A percentile compares a stretch with the other conserved stretches of the same genome.
Evolutionary conservation across 306 rosid species (phyloP).

Genomic region (Clitoria ternatea): DNA sequence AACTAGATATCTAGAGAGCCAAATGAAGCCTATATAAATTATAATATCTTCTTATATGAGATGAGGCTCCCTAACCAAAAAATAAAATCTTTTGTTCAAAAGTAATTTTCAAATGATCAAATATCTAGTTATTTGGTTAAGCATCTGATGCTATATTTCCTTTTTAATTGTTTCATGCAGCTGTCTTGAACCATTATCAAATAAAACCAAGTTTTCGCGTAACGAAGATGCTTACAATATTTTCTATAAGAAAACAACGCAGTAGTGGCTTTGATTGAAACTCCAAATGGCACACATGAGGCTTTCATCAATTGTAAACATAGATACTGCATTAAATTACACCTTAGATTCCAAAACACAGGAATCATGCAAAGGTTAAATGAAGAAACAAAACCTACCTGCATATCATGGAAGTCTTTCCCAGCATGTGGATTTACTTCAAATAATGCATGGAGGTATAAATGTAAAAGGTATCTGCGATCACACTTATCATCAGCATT

Average conservation of each 20-base stretch:
- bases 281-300: background rate
- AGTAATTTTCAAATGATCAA: background rate
- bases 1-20: background rate
- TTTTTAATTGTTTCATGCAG: background rate
- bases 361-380: constrained; percentile 10
- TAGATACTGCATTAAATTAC: constrained; percentile 5
- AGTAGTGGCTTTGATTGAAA: background rate
- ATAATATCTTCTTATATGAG: background rate
- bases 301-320: constrained; percentile 17
- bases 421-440: constrained; percentile 90
- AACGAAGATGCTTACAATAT: background rate
- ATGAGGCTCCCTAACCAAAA: background rate
- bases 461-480: constrained; percentile 67
- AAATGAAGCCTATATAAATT: background rate
- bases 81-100: constrained; percentile 5
- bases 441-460: constrained; percentile 87
- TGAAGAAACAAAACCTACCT: constrained; percentile 50
- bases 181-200: background rate
- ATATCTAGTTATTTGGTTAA: constrained; percentile 8
- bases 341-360: constrained; percentile 3
- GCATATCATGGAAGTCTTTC: constrained; percentile 91
- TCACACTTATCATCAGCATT: constrained; percentile 52
- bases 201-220: background rate
- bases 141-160: background rate
- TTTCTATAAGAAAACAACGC: constrained; percentile 1